phyloP scores from a whole-genome alignment of 805 yeast genomes.

The Scheffersomyces stipitis region DNA sequence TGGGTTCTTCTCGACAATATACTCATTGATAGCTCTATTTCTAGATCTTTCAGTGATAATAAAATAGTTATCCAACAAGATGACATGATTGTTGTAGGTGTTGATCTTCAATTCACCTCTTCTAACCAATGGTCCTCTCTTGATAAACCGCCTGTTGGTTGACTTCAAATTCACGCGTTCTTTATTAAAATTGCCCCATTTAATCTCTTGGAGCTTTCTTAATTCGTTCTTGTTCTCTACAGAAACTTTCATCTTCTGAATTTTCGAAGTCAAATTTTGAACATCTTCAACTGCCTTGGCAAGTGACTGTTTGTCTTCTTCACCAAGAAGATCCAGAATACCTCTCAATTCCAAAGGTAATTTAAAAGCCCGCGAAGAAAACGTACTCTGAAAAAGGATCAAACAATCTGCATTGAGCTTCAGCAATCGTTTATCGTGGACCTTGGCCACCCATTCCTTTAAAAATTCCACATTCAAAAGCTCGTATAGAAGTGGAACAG shows the following conservation, averaged over 20 bases:
- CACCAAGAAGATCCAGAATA: constrained; percentile 45
- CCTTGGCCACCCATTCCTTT: constrained; percentile 58
- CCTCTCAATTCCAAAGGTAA: constrained; percentile 64
- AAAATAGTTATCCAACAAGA: constrained; percentile 70
- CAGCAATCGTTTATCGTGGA: constrained; percentile 50
- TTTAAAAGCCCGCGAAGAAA: constrained; percentile 46
- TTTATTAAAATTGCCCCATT: constrained; percentile 28
- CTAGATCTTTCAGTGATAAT: constrained; percentile 59
- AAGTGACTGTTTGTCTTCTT: constrained; percentile 52
- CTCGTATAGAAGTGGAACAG: constrained; percentile 60
- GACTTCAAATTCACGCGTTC: constrained; percentile 28
- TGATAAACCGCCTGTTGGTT: constrained; percentile 53
- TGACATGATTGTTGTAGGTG: constrained; percentile 48
- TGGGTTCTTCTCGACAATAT: constrained; percentile 53
- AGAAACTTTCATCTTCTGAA: constrained; percentile 60
- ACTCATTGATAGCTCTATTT: constrained; percentile 21
- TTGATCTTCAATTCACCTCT: constrained; percentile 68
- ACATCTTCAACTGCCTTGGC: constrained; percentile 55
- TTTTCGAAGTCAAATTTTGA: constrained; percentile 53
- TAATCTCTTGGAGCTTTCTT: constrained; percentile 36
- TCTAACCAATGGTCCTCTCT: constrained; percentile 57
- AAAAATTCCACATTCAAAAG: constrained; percentile 51
- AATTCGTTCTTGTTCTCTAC: constrained; percentile 61
- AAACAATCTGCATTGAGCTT: constrained; percentile 42
- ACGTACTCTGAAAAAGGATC: constrained; percentile 40